Evolutionary conservation across 768 basidiomycete species (phyloP), one percentile per base, ranked within the genome.

Genomic region (Auriscalpium orientale): DNA sequence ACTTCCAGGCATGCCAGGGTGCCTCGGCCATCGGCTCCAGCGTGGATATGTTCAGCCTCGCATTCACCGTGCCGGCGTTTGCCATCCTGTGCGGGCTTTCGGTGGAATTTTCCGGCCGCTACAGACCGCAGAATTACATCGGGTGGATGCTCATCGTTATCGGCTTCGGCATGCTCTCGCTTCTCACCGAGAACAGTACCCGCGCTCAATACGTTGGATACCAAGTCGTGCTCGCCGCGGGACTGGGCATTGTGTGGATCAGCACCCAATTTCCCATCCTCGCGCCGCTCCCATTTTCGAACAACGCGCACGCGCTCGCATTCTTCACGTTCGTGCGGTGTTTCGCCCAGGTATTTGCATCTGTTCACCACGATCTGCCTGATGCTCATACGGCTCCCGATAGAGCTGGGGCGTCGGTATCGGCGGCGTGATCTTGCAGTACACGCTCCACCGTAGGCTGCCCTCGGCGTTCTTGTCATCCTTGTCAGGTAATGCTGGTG

Each of bases 391-490:
- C 28, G 28, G 28, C 28, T 34, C 10, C 4, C 7, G 28, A 36
- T 0, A 81, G 74, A 69, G 70, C 6, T 79, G 79, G 75, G 83
- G 82, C 0, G 67, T 82, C 58, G 71, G 76, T 0, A 73, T 84
- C 56, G 76, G 78, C 3, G 71, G 71, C 13, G 72, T 76, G 0
- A 71, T 83, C 45, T 70, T 84, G 8, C 77, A 80, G 59, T 84
- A 81, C 65, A 58, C 75, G 49, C 73, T 84, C 15, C 62, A 64
- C 9, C 67, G 63, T 35, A 64, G 59, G 0, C 73, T 85, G 0
- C 79, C 82, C 0, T 36, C 56, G 3, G 68, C 62, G 1, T 77
- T 80, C 50, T 35, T 68, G 16, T 53, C 59, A 0, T 60, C 67
- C 37, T 65, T 77, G 57, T 68, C 72, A 0, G 55, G 62, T 16